Evolutionary conservation across 805 yeast genomes (phyloP).

Genomic region (Candida hispaniensis): DNA sequence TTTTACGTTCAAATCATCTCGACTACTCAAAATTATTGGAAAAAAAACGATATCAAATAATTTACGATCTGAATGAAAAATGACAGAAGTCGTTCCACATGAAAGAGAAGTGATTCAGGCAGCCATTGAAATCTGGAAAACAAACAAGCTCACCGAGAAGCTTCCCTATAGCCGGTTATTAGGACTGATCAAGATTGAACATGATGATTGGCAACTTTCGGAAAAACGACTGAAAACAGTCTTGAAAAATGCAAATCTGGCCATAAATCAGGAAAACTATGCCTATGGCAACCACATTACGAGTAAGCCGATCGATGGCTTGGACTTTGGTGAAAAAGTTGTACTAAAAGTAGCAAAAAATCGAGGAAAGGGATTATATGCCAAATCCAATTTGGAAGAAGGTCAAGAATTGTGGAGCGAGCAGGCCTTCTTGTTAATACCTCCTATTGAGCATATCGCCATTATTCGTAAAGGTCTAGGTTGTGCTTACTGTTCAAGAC

Average conservation of each 20-base stretch:
- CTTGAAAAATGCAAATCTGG: slow-evolving; percentile 47
- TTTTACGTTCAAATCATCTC: too few relatives aligned
- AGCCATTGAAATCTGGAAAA: slow-evolving; percentile 57
- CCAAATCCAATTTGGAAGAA: slow-evolving; percentile 36
- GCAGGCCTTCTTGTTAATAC: slow-evolving; percentile 46
- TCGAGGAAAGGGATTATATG: slow-evolving; percentile 53
- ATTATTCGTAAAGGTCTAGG: slow-evolving; percentile 52
- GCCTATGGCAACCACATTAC: slow-evolving; percentile 45
- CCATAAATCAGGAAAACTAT: slow-evolving; percentile 34
- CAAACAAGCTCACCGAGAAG: slow-evolving; percentile 51
- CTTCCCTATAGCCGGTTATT: slow-evolving; percentile 46
- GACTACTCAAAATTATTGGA: too few relatives aligned
- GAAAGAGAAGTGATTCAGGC: slow-evolving; percentile 49
- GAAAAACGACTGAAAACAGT: slow-evolving; percentile 45
- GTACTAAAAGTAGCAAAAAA: slow-evolving; percentile 39
- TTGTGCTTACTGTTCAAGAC: slow-evolving; percentile 61
- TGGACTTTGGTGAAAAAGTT: slow-evolving; percentile 33
- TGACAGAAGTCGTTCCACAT: too few relatives aligned
- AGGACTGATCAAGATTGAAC: slow-evolving; percentile 37
- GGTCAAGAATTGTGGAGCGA: slow-evolving; percentile 57
- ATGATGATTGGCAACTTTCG: slow-evolving; percentile 54
- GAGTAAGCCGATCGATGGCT: slow-evolving; percentile 39
- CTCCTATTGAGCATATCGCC: slow-evolving; percentile 55
- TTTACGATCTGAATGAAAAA: too few relatives aligned
- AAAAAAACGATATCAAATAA: too few relatives aligned